Evolutionary conservation across 805 yeast genomes (phyloP).

Genomic region (Hanseniaspora taiwanica): DNA sequence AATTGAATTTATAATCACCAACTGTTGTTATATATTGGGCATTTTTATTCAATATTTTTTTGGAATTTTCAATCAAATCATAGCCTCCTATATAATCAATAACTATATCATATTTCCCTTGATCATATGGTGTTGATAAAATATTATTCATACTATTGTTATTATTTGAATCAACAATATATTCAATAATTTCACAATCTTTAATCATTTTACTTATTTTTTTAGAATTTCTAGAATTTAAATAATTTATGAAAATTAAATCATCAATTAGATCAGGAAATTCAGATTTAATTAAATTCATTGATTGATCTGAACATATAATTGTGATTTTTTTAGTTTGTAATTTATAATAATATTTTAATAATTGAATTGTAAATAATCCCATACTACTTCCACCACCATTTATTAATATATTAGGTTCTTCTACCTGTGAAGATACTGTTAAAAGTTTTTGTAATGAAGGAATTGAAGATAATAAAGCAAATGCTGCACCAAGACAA

Average conservation of each 20-base stretch:
- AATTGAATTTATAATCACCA: conserved; percentile 43
- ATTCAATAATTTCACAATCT: conserved; percentile 24
- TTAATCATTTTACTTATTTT: conserved; percentile 20
- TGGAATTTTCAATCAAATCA: conserved; percentile 33
- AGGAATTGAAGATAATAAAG: conserved; percentile 29
- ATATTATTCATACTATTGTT: too few relatives aligned
- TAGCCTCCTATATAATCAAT: conserved; percentile 62
- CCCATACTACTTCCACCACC: conserved; percentile 80
- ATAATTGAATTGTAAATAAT: conserved; percentile 42
- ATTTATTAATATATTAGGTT: conserved; percentile 43
- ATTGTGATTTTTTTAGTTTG: conserved; percentile 35
- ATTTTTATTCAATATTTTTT: conserved; percentile 32
- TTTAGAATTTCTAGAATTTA: conserved; percentile 16
- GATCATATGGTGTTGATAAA: conserved; percentile 15
- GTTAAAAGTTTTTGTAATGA: too few relatives aligned
- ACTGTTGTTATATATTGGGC: conserved; percentile 45
- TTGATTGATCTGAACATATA: conserved; percentile 44
- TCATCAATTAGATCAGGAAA: conserved; percentile 28
- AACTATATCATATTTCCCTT: conserved; percentile 47
- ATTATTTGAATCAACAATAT: conserved; percentile 15
- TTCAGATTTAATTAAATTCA: conserved; percentile 26
- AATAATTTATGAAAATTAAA: conserved; percentile 24
- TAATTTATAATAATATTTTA: conserved; percentile 38
- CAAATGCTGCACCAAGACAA: conserved; percentile 50
- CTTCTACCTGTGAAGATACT: too few relatives aligned